A percentile compares a stretch with the other conserved stretches of the same genome.
Evolutionary conservation across 768 basidiomycete genomes (phyloP).

Genomic region (Chalciporus sphaerocephalus): DNA sequence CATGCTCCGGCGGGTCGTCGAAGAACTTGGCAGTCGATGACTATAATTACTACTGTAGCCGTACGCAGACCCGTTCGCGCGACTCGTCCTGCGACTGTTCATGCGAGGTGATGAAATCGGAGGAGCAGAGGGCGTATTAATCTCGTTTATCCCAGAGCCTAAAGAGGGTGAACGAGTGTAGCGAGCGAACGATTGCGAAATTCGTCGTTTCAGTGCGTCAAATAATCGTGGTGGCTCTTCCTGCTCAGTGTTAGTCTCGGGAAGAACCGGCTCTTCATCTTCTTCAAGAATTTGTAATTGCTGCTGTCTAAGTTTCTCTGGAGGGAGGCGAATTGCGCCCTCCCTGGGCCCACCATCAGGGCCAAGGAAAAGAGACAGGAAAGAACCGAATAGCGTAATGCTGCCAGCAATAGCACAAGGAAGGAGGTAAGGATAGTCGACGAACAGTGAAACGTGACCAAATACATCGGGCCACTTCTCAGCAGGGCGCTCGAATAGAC

Average conservation of each 20-base stretch:
- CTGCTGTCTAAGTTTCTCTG: constrained; percentile 57
- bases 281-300: constrained; percentile 66
- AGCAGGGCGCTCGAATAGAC: constrained; percentile 74
- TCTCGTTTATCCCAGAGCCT: constrained; percentile 33
- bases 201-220: constrained; percentile 41
- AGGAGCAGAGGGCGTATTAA: constrained; percentile 41
- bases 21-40: constrained; percentile 47
- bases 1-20: constrained; percentile 50
- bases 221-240: constrained; percentile 34
- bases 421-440: constrained; percentile 83
- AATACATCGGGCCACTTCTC: constrained; percentile 83
- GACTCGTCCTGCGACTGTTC: constrained; percentile 49
- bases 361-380: constrained; percentile 85
- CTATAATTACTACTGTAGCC: constrained; percentile 63
- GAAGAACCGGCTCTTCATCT: constrained; percentile 45
- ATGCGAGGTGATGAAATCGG: constrained; percentile 39
- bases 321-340: constrained; percentile 76
- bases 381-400: constrained; percentile 73
- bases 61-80: constrained; percentile 73
- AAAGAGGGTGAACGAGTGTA: constrained; percentile 54
- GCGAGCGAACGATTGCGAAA: constrained; percentile 55
- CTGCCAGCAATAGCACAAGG: constrained; percentile 76
- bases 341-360: constrained; percentile 87
- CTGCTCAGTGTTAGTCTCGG: constrained; percentile 45
- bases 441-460: constrained; percentile 59